Evolutionary conservation across 345 rosid genomes (phyloP).

Genomic region (Gossypium mustelinum): DNA sequence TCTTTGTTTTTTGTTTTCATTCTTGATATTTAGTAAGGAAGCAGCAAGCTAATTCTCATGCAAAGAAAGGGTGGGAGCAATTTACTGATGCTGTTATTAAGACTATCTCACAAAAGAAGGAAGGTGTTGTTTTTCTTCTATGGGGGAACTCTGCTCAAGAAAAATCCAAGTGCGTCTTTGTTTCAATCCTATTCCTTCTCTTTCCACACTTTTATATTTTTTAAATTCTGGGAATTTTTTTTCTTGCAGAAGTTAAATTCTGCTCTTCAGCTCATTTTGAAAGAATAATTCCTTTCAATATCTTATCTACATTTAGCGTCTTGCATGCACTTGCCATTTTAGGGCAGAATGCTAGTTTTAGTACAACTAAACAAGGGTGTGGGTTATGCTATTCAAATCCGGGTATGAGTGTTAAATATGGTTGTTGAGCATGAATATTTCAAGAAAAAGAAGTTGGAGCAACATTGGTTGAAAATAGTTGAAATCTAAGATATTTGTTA

Average conservation of each 20-base stretch:
- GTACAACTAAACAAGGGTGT: not conserved
- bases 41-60: slow-evolving; percentile 91
- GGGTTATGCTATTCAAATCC: not conserved
- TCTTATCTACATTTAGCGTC: not conserved
- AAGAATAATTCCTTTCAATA: not conserved
- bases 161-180: slow-evolving; percentile 58
- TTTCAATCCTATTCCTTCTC: not conserved
- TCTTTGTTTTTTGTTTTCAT: not conserved
- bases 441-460: not conserved
- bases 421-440: not conserved
- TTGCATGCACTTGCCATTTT: not conserved
- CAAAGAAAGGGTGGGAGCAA: slow-evolving; percentile 98
- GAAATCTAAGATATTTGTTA: not conserved
- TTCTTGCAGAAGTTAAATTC: not conserved
- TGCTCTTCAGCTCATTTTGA: not conserved
- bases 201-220: not conserved
- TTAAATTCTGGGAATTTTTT: not conserved
- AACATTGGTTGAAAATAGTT: not conserved
- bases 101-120: slow-evolving; percentile 68
- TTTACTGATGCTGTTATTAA: slow-evolving; percentile 87
- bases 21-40: slow-evolving; percentile 53
- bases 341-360: not conserved
- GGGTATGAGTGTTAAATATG: not conserved
- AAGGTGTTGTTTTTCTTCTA: slow-evolving; percentile 91
- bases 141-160: slow-evolving; percentile 95